phyloP scores from a whole-genome alignment of 345 rosid species.

The Brassica incana region DNA sequence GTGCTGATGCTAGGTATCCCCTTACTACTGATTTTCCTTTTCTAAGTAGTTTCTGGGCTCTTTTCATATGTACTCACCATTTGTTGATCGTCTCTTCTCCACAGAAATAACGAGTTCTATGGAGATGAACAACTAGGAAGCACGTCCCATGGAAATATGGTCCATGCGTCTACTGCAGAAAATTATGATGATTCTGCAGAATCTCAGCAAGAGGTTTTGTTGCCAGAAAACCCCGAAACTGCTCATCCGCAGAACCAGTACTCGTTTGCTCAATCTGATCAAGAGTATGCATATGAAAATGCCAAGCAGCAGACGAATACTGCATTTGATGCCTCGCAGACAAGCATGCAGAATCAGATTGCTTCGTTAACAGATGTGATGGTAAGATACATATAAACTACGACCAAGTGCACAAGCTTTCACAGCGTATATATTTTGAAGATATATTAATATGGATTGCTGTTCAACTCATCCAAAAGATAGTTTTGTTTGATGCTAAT shows the following conservation, averaged over 20 bases:
- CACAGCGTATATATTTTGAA: not conserved
- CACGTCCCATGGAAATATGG: conserved; percentile 54
- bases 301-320: conserved; percentile 53
- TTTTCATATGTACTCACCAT: not conserved
- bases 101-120: conserved; percentile 71
- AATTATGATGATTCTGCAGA: conserved; percentile 61
- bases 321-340: conserved; percentile 52
- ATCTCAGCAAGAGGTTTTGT: conserved; percentile 59
- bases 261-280: conserved; percentile 58
- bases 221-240: conserved; percentile 58
- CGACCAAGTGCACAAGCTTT: not conserved
- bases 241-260: conserved; percentile 61
- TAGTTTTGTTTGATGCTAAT: conserved; percentile 5
- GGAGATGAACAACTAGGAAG: conserved; percentile 70
- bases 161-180: conserved; percentile 47
- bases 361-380: conserved; percentile 59
- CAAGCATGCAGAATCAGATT: conserved; percentile 55
- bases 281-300: conserved; percentile 66
- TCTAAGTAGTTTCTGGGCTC: not conserved
- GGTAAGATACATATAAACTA: conserved; percentile 46
- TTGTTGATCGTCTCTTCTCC: not conserved
- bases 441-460: not conserved
- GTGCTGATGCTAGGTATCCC: conserved; percentile 67
- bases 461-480: not conserved
- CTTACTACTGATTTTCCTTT: not conserved